Conservation (phyloP, 768 basidiomycete species). For the Leucosporidium creatinivorum region DNA sequence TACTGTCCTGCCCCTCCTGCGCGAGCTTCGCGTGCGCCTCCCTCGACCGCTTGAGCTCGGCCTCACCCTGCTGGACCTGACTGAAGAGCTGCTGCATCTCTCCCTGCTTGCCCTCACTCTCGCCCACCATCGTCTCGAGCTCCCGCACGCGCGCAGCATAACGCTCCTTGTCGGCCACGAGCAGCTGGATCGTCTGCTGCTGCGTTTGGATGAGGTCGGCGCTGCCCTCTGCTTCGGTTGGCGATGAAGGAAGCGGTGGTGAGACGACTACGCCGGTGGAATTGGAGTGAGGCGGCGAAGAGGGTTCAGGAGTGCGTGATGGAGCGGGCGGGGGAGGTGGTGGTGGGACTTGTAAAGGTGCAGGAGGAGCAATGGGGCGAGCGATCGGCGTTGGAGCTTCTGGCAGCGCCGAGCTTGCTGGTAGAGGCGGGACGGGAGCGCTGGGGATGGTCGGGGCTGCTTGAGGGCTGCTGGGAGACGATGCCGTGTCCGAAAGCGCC, state of each 20-base stretch:
- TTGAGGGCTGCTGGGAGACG: constrained; percentile 1
- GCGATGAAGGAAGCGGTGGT: constrained; percentile 6
- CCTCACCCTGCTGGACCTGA: background rate
- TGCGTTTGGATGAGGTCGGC: constrained; percentile 40
- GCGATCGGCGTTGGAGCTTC: background rate
- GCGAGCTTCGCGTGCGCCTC: constrained; percentile 1
- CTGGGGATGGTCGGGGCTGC: background rate
- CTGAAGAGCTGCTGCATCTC: background rate
- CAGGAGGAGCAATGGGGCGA: background rate
- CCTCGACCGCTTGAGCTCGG: background rate
- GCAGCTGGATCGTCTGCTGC: constrained; percentile 64
- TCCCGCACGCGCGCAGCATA: constrained; percentile 42
- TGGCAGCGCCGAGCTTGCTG: background rate
- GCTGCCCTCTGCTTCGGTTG: background rate
- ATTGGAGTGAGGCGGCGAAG: constrained; percentile 17
- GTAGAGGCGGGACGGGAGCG: background rate
- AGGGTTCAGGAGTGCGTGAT: background rate
- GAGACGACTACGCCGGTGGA: constrained; percentile 27
- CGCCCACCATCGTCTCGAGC: constrained; percentile 8
- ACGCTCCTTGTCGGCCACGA: constrained; percentile 65
- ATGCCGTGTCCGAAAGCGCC: background rate
- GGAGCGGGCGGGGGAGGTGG: constrained; percentile 1
- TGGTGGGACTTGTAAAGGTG: no score
- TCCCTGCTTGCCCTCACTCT: constrained; percentile 9
- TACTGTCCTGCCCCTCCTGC: background rate